Percentiles rank a stretch among this genome's conserved stretches.
phyloP scores from a whole-genome alignment of 2,329 filamentous ascomycete genomes.

The Sarocladium brachiariae region DNA sequence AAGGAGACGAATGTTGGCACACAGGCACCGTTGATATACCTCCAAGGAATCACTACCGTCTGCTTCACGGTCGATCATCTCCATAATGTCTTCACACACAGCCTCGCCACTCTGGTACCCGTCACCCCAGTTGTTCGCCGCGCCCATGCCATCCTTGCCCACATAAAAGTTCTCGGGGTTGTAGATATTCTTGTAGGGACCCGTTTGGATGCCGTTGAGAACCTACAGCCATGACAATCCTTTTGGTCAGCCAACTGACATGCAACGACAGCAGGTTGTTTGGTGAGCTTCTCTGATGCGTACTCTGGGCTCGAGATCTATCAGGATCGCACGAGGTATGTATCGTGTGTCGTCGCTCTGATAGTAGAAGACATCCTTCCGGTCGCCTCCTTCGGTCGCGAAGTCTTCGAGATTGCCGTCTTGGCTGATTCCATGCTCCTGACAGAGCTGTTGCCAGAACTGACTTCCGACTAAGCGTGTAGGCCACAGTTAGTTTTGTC shows the following conservation, averaged over 20 bases:
- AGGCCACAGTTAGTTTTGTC: conserved; percentile 12
- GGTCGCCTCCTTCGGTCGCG: conserved; percentile 92
- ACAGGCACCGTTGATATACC: conserved; percentile 35
- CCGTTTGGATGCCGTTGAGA: conserved; percentile 85
- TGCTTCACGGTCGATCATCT: conserved; percentile 98
- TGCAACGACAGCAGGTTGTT: background rate
- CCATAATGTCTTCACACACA: conserved; percentile 94
- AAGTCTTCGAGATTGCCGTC: conserved; percentile 97
- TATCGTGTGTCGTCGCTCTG: conserved; percentile 98
- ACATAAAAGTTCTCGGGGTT: conserved; percentile 99
- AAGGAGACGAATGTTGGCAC: background rate
- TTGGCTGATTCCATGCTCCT: conserved; percentile 95
- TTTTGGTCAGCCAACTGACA: background rate
- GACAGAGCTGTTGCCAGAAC: conserved; percentile 98
- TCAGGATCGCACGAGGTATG: conserved; percentile 89
- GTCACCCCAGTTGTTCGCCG: conserved; percentile 97
- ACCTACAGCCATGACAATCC: conserved; percentile 44
- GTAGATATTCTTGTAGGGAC: conserved; percentile 97
- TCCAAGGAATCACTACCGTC: conserved; percentile 97
- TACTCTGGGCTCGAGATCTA: conserved; percentile 89
- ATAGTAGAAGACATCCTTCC: conserved; percentile 99
- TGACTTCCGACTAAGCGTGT: conserved; percentile 82
- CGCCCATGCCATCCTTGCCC: conserved; percentile 86
- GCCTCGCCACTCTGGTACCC: conserved; percentile 89
- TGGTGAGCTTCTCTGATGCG: background rate